Conservation (phyloP, 2,329 filamentous ascomycete species). For the Fusarium poae region DNA sequence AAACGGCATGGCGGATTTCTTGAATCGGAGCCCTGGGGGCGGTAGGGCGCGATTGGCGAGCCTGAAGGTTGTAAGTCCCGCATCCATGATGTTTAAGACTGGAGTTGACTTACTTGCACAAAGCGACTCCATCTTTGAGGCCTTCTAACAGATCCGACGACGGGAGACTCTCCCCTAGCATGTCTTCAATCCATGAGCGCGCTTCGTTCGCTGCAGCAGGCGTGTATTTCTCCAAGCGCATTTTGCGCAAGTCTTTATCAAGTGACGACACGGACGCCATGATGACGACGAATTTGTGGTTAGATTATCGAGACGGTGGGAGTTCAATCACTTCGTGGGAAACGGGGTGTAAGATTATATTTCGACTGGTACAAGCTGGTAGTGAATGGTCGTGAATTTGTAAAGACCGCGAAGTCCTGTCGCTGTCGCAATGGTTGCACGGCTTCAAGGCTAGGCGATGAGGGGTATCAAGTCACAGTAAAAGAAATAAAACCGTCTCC, state of each 20-base stretch:
- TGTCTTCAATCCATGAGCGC: conserved; percentile 85
- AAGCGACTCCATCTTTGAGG: conserved; percentile 89
- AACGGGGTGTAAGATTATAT: not conserved
- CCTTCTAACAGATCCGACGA: conserved; percentile 83
- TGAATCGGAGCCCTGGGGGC: conserved; percentile 86
- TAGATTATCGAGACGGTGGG: not conserved
- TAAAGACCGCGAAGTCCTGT: conserved; percentile 13
- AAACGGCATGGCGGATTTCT: conserved; percentile 94
- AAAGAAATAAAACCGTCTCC: conserved; percentile 16
- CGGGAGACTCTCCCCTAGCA: conserved; percentile 79
- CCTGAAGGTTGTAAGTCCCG: conserved; percentile 59
- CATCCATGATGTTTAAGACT: conserved; percentile 18
- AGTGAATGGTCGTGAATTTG: conserved; percentile 5
- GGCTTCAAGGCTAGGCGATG: conserved; percentile 3
- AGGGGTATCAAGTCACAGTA: conserved; percentile 36
- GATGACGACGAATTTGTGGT: conserved; percentile 37
- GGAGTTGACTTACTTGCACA: conserved; percentile 80
- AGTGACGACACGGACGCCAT: conserved; percentile 97
- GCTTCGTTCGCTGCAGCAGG: conserved; percentile 89
- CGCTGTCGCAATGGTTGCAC: conserved; percentile 16
- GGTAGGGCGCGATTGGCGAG: conserved; percentile 85
- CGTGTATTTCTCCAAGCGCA: conserved; percentile 94
- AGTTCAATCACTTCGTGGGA: conserved; percentile 4
- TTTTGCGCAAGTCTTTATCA: conserved; percentile 93
- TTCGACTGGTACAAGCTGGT: conserved; percentile 11